Base-by-base conservation (phyloP, 192 early-diverging fungal species). In the Backusella sp. region DNA sequence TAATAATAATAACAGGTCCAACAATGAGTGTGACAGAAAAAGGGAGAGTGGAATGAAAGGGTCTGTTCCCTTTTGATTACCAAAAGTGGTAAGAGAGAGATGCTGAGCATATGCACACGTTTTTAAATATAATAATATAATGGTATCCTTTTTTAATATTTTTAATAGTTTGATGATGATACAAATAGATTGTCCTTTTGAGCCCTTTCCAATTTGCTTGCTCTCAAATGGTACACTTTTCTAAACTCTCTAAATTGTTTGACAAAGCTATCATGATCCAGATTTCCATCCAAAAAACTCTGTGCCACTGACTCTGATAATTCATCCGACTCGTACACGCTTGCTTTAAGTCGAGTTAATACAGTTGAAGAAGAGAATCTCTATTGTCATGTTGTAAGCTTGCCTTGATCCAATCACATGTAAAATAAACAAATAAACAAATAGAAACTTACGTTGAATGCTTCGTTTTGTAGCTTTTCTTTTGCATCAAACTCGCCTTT, bases 211-310 rank as follows among this genome's bases (percentile, higher is more conserved):
- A 86, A 74, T 77, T 88, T 79, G 76, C 82, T 86, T 56, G 80
- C 82, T 42, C 87, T 80, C 67, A 88, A 66, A 77, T 88, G 87
- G 62, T 88, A 88, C 34, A 88, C 87, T 65, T 88, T 88, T n/a
- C 85, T 75, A 23, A 86, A 73, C 3, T 88, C 87, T 36, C 85
- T 75, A 62, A 79, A 88, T 46, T 88, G 84, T 36, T 81, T 80
- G 30, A 86, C 84, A 73, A 88, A 88, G 1, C 72, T 78, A 4
- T 86, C 87, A 53, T 84, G 79, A 69, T 83, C 83, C 42, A 88
- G 56, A 32, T 80, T 84, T 74, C 87, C 87, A 37, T 88, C 87
- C 76, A 86, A 73, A 70, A 88, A 88, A 19, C 81, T 82, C 49
- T 88, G 85, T 21, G 84, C 83, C 1, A 88, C 75, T 1, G 84